phyloP scores from a whole-genome alignment of 257 asterid species.

The Fraxinus anomala region DNA sequence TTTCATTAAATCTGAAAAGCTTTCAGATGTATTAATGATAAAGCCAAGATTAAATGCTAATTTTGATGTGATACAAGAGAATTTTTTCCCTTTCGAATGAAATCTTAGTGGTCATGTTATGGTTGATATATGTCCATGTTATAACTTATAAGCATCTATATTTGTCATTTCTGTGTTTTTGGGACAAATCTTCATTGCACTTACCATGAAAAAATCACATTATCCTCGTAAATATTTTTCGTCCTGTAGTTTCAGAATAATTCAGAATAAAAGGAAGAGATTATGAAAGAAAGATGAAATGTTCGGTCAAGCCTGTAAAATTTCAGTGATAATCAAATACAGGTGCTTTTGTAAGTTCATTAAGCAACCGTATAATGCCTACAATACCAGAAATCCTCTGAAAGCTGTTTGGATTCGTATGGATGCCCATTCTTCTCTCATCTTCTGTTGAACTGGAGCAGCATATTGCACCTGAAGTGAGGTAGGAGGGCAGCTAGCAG shows the following conservation, averaged over 20 bases:
- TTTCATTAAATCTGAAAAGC: not conserved
- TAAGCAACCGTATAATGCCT: not conserved
- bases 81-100: constrained; percentile 6
- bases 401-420: constrained; percentile 88
- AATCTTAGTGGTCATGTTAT: not conserved
- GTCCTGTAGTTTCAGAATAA: not conserved
- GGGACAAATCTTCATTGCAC: not conserved
- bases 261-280: not conserved
- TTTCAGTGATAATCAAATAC: not conserved
- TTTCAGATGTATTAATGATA: not conserved
- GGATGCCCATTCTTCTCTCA: constrained; percentile 89
- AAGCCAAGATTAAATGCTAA: not conserved
- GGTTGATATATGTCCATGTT: not conserved
- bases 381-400: constrained; percentile 85
- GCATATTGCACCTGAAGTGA: constrained; percentile 57
- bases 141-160: not conserved
- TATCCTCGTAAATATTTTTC: not conserved
- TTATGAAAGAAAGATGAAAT: not conserved
- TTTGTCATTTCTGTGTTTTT: not conserved
- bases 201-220: not conserved
- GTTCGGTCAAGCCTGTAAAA: not conserved
- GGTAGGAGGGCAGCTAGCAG: constrained; percentile 62
- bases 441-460: constrained; percentile 44
- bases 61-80: not conserved
- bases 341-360: constrained; percentile 20